A percentile compares a stretch with the other conserved stretches of the same genome.
phyloP scores from a whole-genome alignment of 1,284 basidiomycete genomes.

The Abortiporus biennis region DNA sequence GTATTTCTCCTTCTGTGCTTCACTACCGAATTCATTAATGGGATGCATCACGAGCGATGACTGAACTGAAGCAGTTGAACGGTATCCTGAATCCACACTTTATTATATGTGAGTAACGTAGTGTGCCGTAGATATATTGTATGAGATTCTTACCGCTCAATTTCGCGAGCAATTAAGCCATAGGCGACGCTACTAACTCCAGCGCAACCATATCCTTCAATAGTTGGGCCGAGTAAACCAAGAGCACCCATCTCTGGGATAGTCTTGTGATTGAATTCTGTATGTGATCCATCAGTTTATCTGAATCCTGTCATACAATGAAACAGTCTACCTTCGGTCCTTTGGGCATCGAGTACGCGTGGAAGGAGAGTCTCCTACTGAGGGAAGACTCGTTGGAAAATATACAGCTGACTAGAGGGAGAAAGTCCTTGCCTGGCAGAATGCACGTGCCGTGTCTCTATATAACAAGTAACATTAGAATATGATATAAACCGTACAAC shows the following conservation, averaged over 20 bases:
- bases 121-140: constrained; percentile 1
- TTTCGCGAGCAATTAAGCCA: constrained; percentile 89
- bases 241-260: constrained; percentile 91
- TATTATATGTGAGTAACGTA: constrained; percentile 35
- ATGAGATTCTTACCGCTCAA: constrained; percentile 63
- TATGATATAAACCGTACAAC: constrained; percentile 5
- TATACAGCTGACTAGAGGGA: background rate
- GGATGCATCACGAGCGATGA: constrained; percentile 98
- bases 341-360: constrained; percentile 81
- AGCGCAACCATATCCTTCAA: constrained; percentile 91
- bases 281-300: constrained; percentile 1
- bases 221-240: constrained; percentile 88
- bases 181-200: constrained; percentile 92
- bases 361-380: constrained; percentile 75
- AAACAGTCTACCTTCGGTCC: constrained; percentile 66
- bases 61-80: constrained; percentile 94
- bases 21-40: constrained; percentile 88
- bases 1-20: constrained; percentile 89
- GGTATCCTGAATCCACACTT: constrained; percentile 97
- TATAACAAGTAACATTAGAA: background rate
- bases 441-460: constrained; percentile 80
- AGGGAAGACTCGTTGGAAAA: too few relatives aligned
- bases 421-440: constrained; percentile 59
- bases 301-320: background rate
- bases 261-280: constrained; percentile 77